phyloP scores from a whole-genome alignment of 305 asterid genomes.

The Ajuga reptans region DNA sequence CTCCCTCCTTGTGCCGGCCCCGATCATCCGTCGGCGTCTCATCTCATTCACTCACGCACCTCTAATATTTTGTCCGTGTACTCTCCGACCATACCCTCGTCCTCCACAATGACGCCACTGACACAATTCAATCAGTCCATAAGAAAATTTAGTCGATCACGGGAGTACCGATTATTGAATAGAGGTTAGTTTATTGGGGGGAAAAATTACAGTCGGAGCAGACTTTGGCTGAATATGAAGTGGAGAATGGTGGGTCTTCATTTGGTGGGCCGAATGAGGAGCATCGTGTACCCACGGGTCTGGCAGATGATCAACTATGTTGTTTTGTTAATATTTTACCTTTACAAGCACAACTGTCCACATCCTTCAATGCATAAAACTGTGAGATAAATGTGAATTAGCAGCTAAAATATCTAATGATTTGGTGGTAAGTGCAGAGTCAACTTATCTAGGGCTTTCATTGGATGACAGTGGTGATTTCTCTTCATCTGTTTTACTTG shows the following conservation, averaged over 20 bases:
- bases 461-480: conserved; percentile 45
- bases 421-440: conserved; percentile 31
- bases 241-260: conserved; percentile 54
- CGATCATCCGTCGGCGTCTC: conserved; percentile 34
- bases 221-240: conserved; percentile 39
- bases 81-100: conserved; percentile 55
- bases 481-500: conserved; percentile 32
- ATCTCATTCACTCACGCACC: conserved; percentile 20
- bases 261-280: conserved; percentile 65
- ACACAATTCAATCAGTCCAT: conserved; percentile 48
- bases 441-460: conserved; percentile 27
- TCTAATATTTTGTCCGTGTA: conserved; percentile 76
- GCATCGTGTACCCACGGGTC: conserved; percentile 63
- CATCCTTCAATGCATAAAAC: conserved; percentile 12
- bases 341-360: conserved; percentile 30
- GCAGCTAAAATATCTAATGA: conserved; percentile 37
- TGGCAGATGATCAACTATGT: conserved; percentile 61
- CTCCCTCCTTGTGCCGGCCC: conserved; percentile 14
- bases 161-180: conserved; percentile 53
- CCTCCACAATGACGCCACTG: conserved; percentile 46
- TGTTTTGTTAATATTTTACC: conserved; percentile 32
- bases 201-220: conserved; percentile 69
- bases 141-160: conserved; percentile 43
- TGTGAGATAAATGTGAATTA: conserved; percentile 39
- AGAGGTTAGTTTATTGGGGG: conserved; percentile 61